Percentiles rank a stretch among this genome's conserved stretches.
phyloP scores from a whole-genome alignment of 2,329 filamentous ascomycete genomes.

The Fusarium pseudoanthophilum region DNA sequence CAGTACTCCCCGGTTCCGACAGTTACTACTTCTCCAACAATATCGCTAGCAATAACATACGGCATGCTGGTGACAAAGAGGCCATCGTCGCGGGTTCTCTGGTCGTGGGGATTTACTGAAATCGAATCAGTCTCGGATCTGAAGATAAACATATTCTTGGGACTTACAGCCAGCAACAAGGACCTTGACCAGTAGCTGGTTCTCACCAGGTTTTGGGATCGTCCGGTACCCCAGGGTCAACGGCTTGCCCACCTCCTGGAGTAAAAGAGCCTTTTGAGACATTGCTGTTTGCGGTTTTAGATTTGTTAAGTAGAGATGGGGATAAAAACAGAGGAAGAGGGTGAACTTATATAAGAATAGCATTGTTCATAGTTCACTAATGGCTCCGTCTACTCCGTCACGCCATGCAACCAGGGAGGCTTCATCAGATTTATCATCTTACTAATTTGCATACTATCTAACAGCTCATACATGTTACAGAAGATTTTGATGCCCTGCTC shows the following conservation, averaged over 20 bases:
- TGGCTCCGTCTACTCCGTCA: no score
- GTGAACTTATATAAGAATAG: not conserved
- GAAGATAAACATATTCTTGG: no score
- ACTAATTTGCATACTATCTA: not conserved
- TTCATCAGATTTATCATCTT: not conserved
- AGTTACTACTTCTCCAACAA: not conserved
- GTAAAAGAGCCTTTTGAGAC: not conserved
- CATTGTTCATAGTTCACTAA: not conserved
- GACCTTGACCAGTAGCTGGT: not conserved
- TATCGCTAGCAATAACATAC: not conserved
- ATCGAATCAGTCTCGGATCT: not conserved
- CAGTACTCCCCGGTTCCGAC: not conserved
- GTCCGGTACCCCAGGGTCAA: not conserved
- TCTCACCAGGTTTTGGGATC: not conserved
- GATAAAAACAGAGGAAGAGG: not conserved
- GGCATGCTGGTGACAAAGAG: not conserved
- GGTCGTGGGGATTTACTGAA: not conserved
- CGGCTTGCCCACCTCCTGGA: not conserved
- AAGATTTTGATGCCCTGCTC: not conserved
- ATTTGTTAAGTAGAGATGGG: not conserved
- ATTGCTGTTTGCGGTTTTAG: not conserved
- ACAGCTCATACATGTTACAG: not conserved
- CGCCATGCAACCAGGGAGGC: no score
- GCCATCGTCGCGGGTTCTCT: not conserved
- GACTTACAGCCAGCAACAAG: not conserved